These are phyloP conservation scores for Debaryomyces hansenii DNA, from an alignment of 805 yeast species.

Conservation along the genomic window DNA sequence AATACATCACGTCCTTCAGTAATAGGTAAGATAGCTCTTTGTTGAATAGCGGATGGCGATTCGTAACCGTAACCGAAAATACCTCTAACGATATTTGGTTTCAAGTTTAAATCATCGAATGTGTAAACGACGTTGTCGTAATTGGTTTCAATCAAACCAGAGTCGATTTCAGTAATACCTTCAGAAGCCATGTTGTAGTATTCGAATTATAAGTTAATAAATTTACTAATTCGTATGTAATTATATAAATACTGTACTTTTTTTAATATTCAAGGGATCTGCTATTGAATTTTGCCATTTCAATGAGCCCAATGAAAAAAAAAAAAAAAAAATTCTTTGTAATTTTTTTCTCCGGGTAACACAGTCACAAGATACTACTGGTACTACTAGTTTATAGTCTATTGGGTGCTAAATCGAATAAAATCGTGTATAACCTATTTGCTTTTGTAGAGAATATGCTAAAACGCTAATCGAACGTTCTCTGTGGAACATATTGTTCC, in stretches of 20 bases:
- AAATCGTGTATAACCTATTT: too few relatives aligned
- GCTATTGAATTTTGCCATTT: background rate
- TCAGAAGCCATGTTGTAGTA: constrained; percentile 49
- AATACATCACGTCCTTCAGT: constrained; percentile 69
- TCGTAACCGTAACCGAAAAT: constrained; percentile 82
- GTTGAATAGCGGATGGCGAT: constrained; percentile 79
- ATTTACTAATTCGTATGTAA: background rate
- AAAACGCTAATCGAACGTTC: constrained; percentile 20
- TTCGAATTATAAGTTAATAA: constrained; percentile 1
- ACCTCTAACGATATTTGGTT: constrained; percentile 73
- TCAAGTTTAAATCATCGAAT: constrained; percentile 74
- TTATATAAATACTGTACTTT: background rate
- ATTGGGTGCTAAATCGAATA: too few relatives aligned
- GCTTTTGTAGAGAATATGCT: too few relatives aligned
- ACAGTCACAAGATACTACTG: background rate
- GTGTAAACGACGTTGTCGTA: constrained; percentile 82
- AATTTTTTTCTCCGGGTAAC: constrained; percentile 15
- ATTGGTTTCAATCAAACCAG: constrained; percentile 87
- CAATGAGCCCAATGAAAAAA: constrained; percentile 1
- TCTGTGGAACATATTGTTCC: constrained; percentile 16
- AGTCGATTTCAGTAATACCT: constrained; percentile 77
- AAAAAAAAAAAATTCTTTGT: constrained; percentile 7
- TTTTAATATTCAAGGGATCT: background rate
- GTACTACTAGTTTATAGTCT: too few relatives aligned
- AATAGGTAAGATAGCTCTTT: constrained; percentile 76